phyloP scores from a whole-genome alignment of 352 stramenopile species.

The Albugo candida region DNA sequence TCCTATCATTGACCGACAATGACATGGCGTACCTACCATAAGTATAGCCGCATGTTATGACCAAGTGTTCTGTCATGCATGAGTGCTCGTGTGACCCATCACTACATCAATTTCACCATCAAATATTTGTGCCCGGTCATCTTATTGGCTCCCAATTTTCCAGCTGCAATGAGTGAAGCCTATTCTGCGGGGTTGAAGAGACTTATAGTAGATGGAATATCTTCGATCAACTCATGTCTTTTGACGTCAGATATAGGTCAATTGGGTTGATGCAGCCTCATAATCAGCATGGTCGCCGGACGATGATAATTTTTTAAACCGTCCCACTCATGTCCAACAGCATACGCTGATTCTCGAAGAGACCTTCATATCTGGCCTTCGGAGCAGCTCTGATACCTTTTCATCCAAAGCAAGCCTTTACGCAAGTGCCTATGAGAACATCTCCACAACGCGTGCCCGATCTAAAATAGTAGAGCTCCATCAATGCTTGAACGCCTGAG shows the following conservation, averaged over 20 bases:
- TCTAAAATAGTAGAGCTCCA: slow-evolving; percentile 69
- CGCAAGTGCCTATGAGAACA: slow-evolving; percentile 13
- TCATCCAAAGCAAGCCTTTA: slow-evolving; percentile 63
- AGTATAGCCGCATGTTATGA: slow-evolving; percentile 29
- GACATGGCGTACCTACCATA: slow-evolving; percentile 25
- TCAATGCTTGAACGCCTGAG: slow-evolving; percentile 49
- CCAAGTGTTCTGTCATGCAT: slow-evolving; percentile 39
- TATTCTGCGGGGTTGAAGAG: slow-evolving; percentile 61
- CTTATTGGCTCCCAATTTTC: slow-evolving; percentile 73
- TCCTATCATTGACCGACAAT: neutral
- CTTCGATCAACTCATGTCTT: slow-evolving; percentile 32
- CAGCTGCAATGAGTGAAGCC: slow-evolving; percentile 54
- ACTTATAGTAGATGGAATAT: slow-evolving; percentile 80
- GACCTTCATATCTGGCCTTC: slow-evolving; percentile 34
- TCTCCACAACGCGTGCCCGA: slow-evolving; percentile 41
- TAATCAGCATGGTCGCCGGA: slow-evolving; percentile 70
- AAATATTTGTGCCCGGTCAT: slow-evolving; percentile 58
- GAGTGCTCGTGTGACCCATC: slow-evolving; percentile 53
- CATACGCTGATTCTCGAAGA: slow-evolving; percentile 39
- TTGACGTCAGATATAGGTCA: slow-evolving; percentile 38
- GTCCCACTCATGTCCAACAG: slow-evolving; percentile 72
- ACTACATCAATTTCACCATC: slow-evolving; percentile 63
- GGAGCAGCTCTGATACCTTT: slow-evolving; percentile 60
- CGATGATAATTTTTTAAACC: slow-evolving; percentile 48
- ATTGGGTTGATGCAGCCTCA: slow-evolving; percentile 71